Evolutionary conservation across 192 early-diverging fungal genomes (phyloP).

Genomic region (Piromyces sp.): DNA sequence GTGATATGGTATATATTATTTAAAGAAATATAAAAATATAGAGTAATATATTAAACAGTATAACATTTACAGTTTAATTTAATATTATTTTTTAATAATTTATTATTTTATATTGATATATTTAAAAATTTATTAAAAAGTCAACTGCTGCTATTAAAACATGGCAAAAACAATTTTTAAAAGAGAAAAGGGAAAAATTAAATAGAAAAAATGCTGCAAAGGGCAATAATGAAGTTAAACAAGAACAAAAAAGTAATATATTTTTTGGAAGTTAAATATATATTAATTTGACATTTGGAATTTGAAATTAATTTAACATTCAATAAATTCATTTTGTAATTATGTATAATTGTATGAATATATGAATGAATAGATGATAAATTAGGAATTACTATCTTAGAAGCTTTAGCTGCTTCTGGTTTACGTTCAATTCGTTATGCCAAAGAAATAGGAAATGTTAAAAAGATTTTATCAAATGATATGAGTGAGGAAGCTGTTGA

Average conservation of each 20-base stretch:
- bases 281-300: too few species aligned
- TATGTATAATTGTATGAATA: neutral
- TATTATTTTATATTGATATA: neutral
- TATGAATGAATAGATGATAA: conserved; percentile 20
- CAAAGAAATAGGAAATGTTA: conserved; percentile 60
- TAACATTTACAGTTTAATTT: too few species aligned
- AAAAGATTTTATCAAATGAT: conserved; percentile 80
- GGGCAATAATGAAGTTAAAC: neutral
- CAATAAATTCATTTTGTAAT: too few species aligned
- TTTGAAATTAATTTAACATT: too few species aligned
- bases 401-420: conserved; percentile 88
- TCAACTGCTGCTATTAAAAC: conserved; percentile 88
- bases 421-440: conserved; percentile 91
- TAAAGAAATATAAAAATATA: neutral
- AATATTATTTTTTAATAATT: too few species aligned
- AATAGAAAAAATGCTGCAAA: conserved; percentile 12
- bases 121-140: conserved; percentile 7
- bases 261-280: neutral
- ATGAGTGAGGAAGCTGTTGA: conserved; percentile 72
- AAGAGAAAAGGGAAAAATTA: conserved; percentile 36
- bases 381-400: conserved; percentile 37
- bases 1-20: conserved; percentile 51
- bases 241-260: conserved; percentile 5
- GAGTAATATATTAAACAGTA: too few species aligned
- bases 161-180: conserved; percentile 62